Conservation (phyloP, 1,284 basidiomycete species). For the Malassezia equina region DNA sequence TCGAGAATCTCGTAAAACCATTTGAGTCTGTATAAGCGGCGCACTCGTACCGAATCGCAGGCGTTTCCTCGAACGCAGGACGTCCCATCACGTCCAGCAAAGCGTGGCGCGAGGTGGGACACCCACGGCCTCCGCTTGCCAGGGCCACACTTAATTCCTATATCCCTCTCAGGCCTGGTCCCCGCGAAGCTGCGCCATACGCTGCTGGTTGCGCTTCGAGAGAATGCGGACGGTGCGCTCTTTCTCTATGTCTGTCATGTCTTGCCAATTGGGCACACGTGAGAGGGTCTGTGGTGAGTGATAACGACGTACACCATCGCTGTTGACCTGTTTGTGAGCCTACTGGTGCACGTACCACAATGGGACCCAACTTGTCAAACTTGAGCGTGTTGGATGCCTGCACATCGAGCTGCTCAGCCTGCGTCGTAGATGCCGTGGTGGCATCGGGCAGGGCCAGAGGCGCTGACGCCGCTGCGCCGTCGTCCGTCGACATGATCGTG, state of each 20-base stretch:
- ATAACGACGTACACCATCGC: constrained; percentile 17
- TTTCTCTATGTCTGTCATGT: constrained; percentile 16
- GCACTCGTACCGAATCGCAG: constrained; percentile 13
- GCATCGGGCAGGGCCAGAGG: neutral
- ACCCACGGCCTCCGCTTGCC: neutral
- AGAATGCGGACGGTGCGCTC: constrained; percentile 20
- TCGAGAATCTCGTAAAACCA: constrained; percentile 17
- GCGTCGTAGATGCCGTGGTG: neutral
- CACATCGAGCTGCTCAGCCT: neutral
- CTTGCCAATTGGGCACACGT: constrained; percentile 19
- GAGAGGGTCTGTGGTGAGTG: constrained; percentile 18
- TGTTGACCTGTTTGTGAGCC: constrained; percentile 13
- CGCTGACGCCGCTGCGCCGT: neutral
- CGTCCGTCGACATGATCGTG: neutral
- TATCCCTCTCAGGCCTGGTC: neutral
- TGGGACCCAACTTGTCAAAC: constrained; percentile 19
- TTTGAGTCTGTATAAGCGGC: constrained; percentile 2
- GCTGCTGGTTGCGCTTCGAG: constrained; percentile 17
- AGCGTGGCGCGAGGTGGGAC: neutral
- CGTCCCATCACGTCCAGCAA: neutral
- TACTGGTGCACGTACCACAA: constrained; percentile 14
- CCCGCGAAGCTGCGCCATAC: constrained; percentile 10
- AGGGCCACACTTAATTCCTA: neutral
- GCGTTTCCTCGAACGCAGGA: constrained; percentile 11
- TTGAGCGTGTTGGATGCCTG: constrained; percentile 6